A percentile compares a stretch with the other conserved stretches of the same genome.
These are phyloP conservation scores for Silene coronaria DNA, from an alignment of 179 eudicot genomes.

Conservation along the genomic window DNA sequence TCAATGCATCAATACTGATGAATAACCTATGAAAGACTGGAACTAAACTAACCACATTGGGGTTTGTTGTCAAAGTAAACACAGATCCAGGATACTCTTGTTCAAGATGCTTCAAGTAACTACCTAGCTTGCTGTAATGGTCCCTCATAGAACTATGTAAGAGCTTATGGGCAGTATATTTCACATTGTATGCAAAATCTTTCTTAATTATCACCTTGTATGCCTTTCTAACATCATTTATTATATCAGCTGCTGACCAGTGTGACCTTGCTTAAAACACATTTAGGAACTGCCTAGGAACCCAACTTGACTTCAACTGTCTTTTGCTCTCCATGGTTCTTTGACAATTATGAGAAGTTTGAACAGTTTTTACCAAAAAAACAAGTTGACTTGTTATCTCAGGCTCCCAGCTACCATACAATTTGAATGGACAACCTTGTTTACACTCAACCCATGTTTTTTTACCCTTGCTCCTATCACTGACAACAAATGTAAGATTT, in stretches of 20 bases:
- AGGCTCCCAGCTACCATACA: slow-evolving; percentile 4
- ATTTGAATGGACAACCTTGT: neutral
- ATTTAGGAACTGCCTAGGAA: neutral
- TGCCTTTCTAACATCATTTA: neutral
- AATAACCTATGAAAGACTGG: neutral
- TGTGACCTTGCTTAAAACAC: neutral
- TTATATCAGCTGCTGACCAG: neutral
- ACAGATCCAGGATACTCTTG: neutral
- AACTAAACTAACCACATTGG: neutral
- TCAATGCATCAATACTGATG: neutral
- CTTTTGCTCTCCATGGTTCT: neutral
- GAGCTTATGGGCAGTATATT: neutral
- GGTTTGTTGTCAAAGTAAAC: neutral
- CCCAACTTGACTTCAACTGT: neutral
- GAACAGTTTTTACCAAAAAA: neutral
- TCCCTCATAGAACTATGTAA: neutral
- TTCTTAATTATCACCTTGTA: neutral
- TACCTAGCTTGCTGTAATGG: neutral
- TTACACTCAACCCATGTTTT: neutral
- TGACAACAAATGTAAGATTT: neutral
- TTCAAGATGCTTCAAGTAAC: neutral
- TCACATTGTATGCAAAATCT: neutral
- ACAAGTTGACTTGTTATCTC: neutral
- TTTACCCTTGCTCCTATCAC: neutral
- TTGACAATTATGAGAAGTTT: neutral